phyloP scores from a whole-genome alignment of 441 rosid genomes.

The Manihot esculenta region DNA sequence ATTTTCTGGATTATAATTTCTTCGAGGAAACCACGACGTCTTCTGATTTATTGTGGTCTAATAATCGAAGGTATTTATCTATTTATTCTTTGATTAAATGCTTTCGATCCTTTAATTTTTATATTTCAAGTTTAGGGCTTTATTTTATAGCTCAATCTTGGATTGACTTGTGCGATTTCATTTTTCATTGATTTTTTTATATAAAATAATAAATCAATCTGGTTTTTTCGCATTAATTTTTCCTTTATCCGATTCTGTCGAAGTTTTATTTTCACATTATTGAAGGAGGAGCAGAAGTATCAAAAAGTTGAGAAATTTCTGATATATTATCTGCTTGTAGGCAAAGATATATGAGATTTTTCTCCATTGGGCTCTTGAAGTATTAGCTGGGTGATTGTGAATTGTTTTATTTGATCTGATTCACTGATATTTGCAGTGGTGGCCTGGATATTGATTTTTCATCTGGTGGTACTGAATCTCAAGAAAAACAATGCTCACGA shows the following conservation, averaged over 20 bases:
- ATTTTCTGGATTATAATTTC: constrained; percentile 50
- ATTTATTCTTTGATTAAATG: not conserved
- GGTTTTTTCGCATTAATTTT: not conserved
- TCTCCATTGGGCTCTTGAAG: not conserved
- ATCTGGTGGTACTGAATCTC: constrained; percentile 36
- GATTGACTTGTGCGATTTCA: not conserved
- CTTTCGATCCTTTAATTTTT: not conserved
- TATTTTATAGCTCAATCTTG: not conserved
- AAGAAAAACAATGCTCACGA: constrained; percentile 41
- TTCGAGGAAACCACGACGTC: constrained; percentile 31
- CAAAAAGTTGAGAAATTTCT: not conserved
- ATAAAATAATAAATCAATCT: not conserved
- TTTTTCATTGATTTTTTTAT: not conserved
- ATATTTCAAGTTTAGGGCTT: not conserved
- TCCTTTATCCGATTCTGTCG: not conserved
- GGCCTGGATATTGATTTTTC: constrained; percentile 41
- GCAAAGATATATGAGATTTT: not conserved
- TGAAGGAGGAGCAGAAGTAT: not conserved
- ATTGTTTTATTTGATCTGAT: not conserved
- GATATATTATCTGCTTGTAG: not conserved
- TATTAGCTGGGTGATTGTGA: not conserved
- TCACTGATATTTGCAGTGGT: constrained; percentile 17
- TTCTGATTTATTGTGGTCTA: constrained; percentile 33
- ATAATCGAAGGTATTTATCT: constrained; percentile 22
- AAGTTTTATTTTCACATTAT: constrained; percentile 1